Conservation (phyloP, 495 filamentous ascomycete species). For the Chaetomium fimeti region DNA sequence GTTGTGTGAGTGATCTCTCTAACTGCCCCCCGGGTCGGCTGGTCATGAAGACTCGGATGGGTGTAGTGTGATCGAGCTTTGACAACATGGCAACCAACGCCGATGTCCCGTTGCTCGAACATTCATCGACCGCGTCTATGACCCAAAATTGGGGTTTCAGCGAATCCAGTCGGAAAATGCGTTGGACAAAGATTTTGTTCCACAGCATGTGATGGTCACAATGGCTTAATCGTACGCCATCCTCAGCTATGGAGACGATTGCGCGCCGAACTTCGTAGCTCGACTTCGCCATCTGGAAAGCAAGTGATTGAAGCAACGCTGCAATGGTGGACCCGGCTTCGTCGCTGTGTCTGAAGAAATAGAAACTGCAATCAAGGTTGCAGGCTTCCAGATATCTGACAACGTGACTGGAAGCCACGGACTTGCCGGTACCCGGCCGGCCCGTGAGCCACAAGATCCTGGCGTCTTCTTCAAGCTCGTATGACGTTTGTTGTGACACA, state of each 20-base stretch:
- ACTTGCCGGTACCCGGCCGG: conserved; percentile 30
- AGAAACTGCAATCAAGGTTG: conserved; percentile 27
- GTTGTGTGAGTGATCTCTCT: no score
- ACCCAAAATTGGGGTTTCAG: conserved; percentile 27
- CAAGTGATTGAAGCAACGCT: conserved; percentile 21
- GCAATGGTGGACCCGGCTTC: conserved; percentile 14
- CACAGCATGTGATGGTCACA: conserved; percentile 28
- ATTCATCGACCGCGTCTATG: conserved; percentile 31
- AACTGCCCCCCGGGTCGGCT: conserved; percentile 25
- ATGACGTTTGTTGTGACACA: no score
- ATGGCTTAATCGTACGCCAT: conserved; percentile 18
- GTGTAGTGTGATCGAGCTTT: conserved; percentile 25
- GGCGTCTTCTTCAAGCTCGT: not conserved
- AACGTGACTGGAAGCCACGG: conserved; percentile 23
- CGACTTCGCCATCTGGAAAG: conserved; percentile 30
- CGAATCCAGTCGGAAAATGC: conserved; percentile 26
- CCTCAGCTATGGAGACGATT: conserved; percentile 23
- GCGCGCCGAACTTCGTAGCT: conserved; percentile 26
- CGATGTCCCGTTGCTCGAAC: conserved; percentile 1
- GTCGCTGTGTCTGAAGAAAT: conserved; percentile 27
- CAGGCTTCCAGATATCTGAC: conserved; percentile 23
- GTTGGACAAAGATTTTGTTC: conserved; percentile 26
- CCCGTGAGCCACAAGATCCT: conserved; percentile 30
- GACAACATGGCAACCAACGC: conserved; percentile 33
- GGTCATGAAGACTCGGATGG: conserved; percentile 35